These are phyloP conservation scores for Geranium rotundifolium DNA, from an alignment of 345 rosid species.

Conservation along the genomic window DNA sequence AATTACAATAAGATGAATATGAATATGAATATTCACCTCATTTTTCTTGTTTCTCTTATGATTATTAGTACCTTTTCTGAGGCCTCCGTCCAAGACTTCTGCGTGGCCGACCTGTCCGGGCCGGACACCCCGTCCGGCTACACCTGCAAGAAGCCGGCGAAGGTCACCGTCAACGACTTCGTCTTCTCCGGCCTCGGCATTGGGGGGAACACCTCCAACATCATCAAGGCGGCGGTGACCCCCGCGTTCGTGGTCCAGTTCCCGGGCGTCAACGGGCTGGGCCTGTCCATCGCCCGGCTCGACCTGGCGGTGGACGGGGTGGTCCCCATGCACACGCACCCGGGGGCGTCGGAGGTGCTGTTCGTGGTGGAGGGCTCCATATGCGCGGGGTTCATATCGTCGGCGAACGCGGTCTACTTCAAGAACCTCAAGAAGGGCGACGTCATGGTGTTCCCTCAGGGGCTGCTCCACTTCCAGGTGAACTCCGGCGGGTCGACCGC, in stretches of 20 bases:
- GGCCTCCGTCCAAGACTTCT: conserved; percentile 62
- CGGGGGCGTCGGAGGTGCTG: conserved; percentile 58
- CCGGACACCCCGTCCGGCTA: conserved; percentile 33
- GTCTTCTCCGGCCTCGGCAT: conserved; percentile 38
- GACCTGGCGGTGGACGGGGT: conserved; percentile 75
- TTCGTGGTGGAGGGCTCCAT: conserved; percentile 41
- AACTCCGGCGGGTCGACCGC: conserved; percentile 24
- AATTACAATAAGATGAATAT: background rate
- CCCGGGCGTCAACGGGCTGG: conserved; percentile 66
- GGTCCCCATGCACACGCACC: conserved; percentile 84
- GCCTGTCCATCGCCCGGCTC: conserved; percentile 52
- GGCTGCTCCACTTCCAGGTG: conserved; percentile 66
- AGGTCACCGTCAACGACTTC: conserved; percentile 47
- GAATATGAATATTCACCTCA: background rate
- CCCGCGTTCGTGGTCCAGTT: conserved; percentile 62
- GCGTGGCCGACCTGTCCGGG: conserved; percentile 51
- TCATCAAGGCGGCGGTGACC: conserved; percentile 64
- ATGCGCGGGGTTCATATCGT: conserved; percentile 55
- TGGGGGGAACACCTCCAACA: conserved; percentile 56
- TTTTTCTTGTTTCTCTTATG: conserved; percentile 39
- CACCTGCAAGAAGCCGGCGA: conserved; percentile 36
- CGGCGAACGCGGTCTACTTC: conserved; percentile 34
- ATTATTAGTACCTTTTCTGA: conserved; percentile 21
- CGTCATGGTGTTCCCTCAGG: conserved; percentile 67
- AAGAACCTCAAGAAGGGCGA: conserved; percentile 51